Conservation (phyloP, 2,329 filamentous ascomycete species). For the Trichophyton mentagrophytes region DNA sequence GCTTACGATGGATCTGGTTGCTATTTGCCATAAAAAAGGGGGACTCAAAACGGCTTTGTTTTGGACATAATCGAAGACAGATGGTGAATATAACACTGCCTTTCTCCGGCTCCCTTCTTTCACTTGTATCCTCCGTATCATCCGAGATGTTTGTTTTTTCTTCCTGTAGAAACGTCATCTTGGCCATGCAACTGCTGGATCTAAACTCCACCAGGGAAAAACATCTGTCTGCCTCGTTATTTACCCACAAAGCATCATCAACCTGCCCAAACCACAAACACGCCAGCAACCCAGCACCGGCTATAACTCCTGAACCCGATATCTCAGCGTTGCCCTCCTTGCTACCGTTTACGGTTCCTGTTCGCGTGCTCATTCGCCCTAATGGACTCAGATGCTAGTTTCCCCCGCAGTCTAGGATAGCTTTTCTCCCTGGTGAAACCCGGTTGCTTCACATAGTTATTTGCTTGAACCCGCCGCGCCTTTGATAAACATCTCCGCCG, state of each 20-base stretch:
- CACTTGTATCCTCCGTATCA: too few species aligned
- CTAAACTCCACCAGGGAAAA: background rate
- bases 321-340: background rate
- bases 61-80: too few species aligned
- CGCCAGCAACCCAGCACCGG: background rate
- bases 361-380: conserved; percentile 1
- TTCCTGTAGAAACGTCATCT: background rate
- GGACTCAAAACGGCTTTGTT: too few species aligned
- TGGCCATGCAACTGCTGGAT: background rate
- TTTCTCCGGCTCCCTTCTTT: too few species aligned
- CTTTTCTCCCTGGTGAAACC: background rate
- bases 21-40: too few species aligned
- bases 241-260: background rate
- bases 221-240: background rate
- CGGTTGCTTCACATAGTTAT: background rate
- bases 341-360: background rate
- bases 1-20: too few species aligned
- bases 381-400: conserved; percentile 3
- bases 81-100: too few species aligned
- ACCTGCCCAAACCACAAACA: background rate
- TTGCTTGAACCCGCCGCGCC: background rate
- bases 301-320: background rate
- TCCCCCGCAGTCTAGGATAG: conserved; percentile 6
- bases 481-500: background rate
- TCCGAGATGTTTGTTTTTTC: too few species aligned